Conservation (phyloP, 2,329 filamentous ascomycete species). For the Neofusicoccum ribis region DNA sequence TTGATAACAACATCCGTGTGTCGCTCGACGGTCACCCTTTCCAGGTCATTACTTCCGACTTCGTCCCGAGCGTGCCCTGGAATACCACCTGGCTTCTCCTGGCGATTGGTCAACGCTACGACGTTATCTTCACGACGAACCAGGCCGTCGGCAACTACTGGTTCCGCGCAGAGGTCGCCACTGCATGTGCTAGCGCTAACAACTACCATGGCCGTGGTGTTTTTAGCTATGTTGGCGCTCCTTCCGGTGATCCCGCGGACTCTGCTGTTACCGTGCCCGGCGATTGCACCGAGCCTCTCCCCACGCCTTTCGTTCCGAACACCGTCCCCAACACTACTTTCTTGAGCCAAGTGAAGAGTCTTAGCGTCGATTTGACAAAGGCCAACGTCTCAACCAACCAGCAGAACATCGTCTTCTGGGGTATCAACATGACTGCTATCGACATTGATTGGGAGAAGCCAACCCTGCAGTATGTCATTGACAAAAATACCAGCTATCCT, state of each 20-base stretch:
- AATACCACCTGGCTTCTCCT: constrained; percentile 39
- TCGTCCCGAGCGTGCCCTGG: constrained; percentile 35
- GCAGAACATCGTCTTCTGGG: constrained; percentile 42
- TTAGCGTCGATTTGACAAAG: constrained; percentile 34
- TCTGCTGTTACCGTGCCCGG: constrained; percentile 23
- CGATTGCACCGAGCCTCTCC: constrained; percentile 29
- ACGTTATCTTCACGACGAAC: constrained; percentile 45
- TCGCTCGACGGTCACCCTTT: constrained; percentile 35
- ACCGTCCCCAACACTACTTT: constrained; percentile 39
- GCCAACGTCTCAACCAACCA: constrained; percentile 37
- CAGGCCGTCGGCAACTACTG: constrained; percentile 43
- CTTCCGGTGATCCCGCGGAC: constrained; percentile 25
- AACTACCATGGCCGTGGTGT: constrained; percentile 33
- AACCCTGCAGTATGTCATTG: constrained; percentile 45
- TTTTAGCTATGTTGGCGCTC: constrained; percentile 35
- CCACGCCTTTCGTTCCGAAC: constrained; percentile 30
- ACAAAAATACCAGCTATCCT: constrained; percentile 44
- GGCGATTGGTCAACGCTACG: constrained; percentile 47
- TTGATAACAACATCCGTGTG: constrained; percentile 30
- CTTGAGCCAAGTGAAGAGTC: constrained; percentile 30
- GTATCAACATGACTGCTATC: constrained; percentile 43
- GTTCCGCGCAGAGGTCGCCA: constrained; percentile 44
- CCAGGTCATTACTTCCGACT: constrained; percentile 34
- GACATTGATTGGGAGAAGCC: constrained; percentile 47
- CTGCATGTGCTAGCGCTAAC: constrained; percentile 36